Evolutionary conservation across 768 basidiomycete genomes (phyloP), one percentile per base, ranked within the genome.

Genomic region (Tricholoma saponaceum): DNA sequence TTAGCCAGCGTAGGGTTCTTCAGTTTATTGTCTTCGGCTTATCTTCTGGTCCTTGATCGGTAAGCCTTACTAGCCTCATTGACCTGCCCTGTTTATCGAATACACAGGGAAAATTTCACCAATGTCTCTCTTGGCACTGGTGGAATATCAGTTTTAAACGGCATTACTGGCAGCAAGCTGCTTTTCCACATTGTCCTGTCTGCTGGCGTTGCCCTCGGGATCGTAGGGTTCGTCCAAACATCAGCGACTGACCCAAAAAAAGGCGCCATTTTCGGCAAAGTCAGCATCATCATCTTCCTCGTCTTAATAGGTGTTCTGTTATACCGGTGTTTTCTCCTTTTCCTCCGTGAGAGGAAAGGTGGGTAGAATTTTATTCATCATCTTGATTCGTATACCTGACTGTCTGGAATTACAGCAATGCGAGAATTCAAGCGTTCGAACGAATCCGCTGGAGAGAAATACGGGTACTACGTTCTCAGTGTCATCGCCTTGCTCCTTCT

Each of bases 211-310:
- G 64, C 63, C 4, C 56, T 78, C 5, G 75, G 77, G 0, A 72
- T 79, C 20, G 60, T 67, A 4, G 74, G 70, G 6, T 55, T 61
- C 5, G 61, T 65, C 16, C 39, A 68, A 50, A 50, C 58, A 3
- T 59, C 61, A 14, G 57, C 53, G 30, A 59, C 52, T 14, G 60
- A 66, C 23, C 58, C 64, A 16, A 49, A 55, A 16, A 52, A 58
- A 35, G 68, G 72, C 8, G 54, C 58, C 20, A 62, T 59, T 13
- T 66, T 76, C 3, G 68, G 69, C 51, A 68, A 67, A 62, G 71
- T 63, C 25, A 71, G 76, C 66, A 67, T 65, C 2, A 55, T 69
- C 26, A 62, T 79, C n/a, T 76, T 77, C 65, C 64, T 78, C 7
- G 67, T 69, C 37, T 62, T 77, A 25, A 75, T 76, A 4, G 52